A percentile compares a stretch with the other conserved stretches of the same genome.
phyloP scores from a whole-genome alignment of 2,329 filamentous ascomycete species.

The Alternaria conjuncta region DNA sequence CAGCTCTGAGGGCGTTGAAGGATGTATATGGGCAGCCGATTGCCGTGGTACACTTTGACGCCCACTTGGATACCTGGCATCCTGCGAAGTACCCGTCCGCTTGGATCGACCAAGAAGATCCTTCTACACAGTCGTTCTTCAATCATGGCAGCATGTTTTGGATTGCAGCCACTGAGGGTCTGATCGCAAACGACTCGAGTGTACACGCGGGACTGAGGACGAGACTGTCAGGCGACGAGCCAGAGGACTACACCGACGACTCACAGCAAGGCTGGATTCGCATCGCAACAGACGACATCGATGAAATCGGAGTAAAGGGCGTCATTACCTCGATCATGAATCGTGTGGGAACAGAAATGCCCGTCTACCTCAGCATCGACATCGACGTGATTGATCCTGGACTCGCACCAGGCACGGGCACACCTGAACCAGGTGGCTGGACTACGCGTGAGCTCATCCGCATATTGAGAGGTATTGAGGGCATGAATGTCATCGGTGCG shows the following conservation, averaged over 20 bases:
- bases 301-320: conserved; percentile 76
- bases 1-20: conserved; percentile 58
- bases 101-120: conserved; percentile 64
- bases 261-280: conserved; percentile 77
- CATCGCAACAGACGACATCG: conserved; percentile 84
- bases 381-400: conserved; percentile 83
- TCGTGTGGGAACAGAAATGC: conserved; percentile 74
- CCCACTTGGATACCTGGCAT: conserved; percentile 82
- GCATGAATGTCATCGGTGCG: conserved; percentile 83
- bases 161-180: conserved; percentile 80
- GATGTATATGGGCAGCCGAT: conserved; percentile 53
- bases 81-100: conserved; percentile 78
- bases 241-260: conserved; percentile 75
- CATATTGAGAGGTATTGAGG: conserved; percentile 81
- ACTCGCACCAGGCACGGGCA: conserved; percentile 79
- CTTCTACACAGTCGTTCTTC: conserved; percentile 72
- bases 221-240: conserved; percentile 69
- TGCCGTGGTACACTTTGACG: conserved; percentile 60
- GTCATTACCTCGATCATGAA: conserved; percentile 74
- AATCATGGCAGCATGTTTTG: conserved; percentile 94
- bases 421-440: conserved; percentile 90
- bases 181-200: conserved; percentile 75
- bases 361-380: conserved; percentile 82
- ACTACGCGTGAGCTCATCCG: conserved; percentile 86
- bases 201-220: conserved; percentile 87